A percentile compares a stretch with the other conserved stretches of the same genome.
Evolutionary conservation across 202 grass and related monocot species (phyloP).

Genomic region (Dendrocalamus latiflorus): DNA sequence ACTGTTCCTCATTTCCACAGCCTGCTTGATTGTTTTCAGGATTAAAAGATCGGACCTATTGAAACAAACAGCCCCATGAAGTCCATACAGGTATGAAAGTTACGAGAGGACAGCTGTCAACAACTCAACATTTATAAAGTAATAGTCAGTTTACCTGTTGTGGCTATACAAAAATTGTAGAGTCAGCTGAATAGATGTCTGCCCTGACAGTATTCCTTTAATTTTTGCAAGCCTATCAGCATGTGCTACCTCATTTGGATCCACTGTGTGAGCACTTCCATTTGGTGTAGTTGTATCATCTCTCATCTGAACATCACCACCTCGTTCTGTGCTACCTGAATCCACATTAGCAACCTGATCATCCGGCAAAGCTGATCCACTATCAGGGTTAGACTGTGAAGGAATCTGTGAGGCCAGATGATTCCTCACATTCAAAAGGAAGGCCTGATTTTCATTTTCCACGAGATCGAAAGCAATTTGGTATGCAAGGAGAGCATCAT

Average conservation of each 20-base stretch:
- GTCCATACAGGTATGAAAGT: conserved; percentile 16
- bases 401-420: conserved; percentile 29
- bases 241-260: conserved; percentile 60
- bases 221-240: conserved; percentile 75
- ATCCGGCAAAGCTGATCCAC: conserved; percentile 30
- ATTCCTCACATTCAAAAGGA: conserved; percentile 76
- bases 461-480: conserved; percentile 97
- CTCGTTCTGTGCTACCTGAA: conserved; percentile 38
- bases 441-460: conserved; percentile 99
- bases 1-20: conserved; percentile 99
- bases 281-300: conserved; percentile 52
- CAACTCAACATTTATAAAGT: conserved; percentile 2
- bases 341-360: conserved; percentile 41
- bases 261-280: conserved; percentile 49
- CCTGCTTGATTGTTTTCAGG: conserved; percentile 98
- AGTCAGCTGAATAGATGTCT: conserved; percentile 89
- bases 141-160: conserved; percentile 57
- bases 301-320: conserved; percentile 85
- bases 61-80: conserved; percentile 18
- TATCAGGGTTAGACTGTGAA: conserved; percentile 26
- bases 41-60: conserved; percentile 96
- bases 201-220: conserved; percentile 95
- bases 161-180: conserved; percentile 98
- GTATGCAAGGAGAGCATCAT: conserved; percentile 87
- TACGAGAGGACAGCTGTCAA: background rate